Evolutionary conservation across 2,329 filamentous ascomycete genomes (phyloP).

Genomic region (Botrytis tulipae): DNA sequence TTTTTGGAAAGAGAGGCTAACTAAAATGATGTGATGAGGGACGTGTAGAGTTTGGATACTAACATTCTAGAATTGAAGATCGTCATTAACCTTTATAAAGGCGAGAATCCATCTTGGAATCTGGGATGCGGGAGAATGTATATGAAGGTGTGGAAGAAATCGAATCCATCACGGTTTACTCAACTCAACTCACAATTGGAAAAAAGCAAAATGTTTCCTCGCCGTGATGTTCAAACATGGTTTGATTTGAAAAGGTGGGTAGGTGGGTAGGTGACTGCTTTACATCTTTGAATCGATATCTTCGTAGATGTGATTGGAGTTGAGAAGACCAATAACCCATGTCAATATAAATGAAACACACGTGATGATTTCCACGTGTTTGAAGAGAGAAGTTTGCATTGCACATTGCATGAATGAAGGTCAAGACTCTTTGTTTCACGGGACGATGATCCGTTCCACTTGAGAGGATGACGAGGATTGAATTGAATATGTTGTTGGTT

Average conservation of each 20-base stretch:
- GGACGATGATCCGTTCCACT: neutral
- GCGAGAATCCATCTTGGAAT: neutral
- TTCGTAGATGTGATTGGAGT: neutral
- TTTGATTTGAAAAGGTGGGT: neutral
- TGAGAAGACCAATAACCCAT: too few species aligned
- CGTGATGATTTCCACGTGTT: neutral
- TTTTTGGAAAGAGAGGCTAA: neutral
- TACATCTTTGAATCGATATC: neutral
- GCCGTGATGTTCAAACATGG: neutral
- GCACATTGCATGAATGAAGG: neutral
- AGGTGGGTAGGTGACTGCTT: neutral
- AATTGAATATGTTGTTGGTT: neutral
- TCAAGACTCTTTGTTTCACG: slow-evolving; percentile 1
- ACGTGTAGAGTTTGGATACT: neutral
- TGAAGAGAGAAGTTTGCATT: neutral
- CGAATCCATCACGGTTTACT: neutral
- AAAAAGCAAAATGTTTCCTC: neutral
- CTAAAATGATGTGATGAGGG: neutral
- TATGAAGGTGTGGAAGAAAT: neutral
- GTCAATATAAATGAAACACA: slow-evolving; percentile 4
- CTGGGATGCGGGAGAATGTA: neutral
- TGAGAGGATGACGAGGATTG: neutral
- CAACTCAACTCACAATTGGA: neutral
- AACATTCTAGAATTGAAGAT: neutral
- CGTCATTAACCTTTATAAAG: neutral